A percentile compares a stretch with the other conserved stretches of the same genome.
phyloP scores from a whole-genome alignment of 306 rosid species.

The Betula pendula region DNA sequence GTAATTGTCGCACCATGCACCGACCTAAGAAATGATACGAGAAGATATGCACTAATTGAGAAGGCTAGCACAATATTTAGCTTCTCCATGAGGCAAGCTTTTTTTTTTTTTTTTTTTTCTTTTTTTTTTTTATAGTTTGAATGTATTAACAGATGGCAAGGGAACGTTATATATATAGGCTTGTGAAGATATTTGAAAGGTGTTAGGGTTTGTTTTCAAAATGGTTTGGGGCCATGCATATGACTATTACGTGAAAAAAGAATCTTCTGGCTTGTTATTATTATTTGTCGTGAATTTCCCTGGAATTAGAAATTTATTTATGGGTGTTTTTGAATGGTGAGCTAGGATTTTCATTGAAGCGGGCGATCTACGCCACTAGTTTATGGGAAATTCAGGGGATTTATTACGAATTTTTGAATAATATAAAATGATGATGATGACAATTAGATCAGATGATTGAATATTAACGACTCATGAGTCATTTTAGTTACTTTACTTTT shows the following conservation, averaged over 20 bases:
- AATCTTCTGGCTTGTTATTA: neutral
- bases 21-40: slow-evolving; percentile 20
- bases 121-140: slow-evolving; percentile 27
- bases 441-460: too few species aligned
- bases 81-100: too few species aligned
- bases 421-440: neutral
- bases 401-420: neutral
- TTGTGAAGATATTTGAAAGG: neutral
- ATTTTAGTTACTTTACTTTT: neutral
- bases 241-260: neutral
- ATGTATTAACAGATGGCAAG: slow-evolving; percentile 16
- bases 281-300: neutral
- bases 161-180: slow-evolving; percentile 46
- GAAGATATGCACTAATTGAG: slow-evolving; percentile 24
- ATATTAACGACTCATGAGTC: neutral
- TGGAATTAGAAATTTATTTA: neutral
- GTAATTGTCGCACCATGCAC: slow-evolving; percentile 38
- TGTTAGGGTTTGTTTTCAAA: neutral
- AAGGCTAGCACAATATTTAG: too few species aligned
- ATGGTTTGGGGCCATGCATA: neutral
- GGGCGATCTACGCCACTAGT: neutral
- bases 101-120: too few species aligned
- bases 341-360: neutral
- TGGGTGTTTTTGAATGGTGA: neutral
- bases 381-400: neutral